Percentiles rank a stretch among this genome's conserved stretches.
Evolutionary conservation across 2,329 filamentous ascomycete genomes (phyloP).

Genomic region (Nakataea oryzae): DNA sequence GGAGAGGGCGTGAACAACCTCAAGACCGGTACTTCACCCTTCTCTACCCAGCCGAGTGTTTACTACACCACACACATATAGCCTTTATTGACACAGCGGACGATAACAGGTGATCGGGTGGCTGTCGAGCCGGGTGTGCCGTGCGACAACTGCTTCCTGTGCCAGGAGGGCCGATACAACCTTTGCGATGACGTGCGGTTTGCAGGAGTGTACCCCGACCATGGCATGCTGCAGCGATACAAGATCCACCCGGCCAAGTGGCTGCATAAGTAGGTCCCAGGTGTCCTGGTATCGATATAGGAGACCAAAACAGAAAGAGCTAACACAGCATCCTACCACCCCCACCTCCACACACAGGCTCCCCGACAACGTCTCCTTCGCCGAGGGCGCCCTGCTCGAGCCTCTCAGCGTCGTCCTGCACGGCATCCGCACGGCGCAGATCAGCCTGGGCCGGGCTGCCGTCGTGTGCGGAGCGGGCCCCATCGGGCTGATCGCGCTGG

Average conservation of each 20-base stretch:
- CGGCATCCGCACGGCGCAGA: slow-evolving; percentile 40
- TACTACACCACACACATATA: too few species aligned
- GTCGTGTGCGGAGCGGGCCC: slow-evolving; percentile 54
- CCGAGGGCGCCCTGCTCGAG: slow-evolving; percentile 52
- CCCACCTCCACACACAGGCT: slow-evolving; percentile 22
- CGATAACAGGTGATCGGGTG: slow-evolving; percentile 44
- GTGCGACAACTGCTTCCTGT: slow-evolving; percentile 50
- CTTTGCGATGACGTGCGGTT: slow-evolving; percentile 53
- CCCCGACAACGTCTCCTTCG: slow-evolving; percentile 43
- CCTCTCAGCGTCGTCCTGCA: slow-evolving; percentile 54
- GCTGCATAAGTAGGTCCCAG: slow-evolving; percentile 25
- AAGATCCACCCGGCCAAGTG: slow-evolving; percentile 52
- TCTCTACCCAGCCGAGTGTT: slow-evolving; percentile 12
- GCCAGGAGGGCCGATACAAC: slow-evolving; percentile 50
- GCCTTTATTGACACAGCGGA: background rate
- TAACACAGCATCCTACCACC: too few species aligned
- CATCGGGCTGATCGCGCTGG: slow-evolving; percentile 49
- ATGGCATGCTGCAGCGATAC: slow-evolving; percentile 50
- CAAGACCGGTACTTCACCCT: slow-evolving; percentile 20
- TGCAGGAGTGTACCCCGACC: slow-evolving; percentile 49
- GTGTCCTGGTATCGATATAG: background rate
- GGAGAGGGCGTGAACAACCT: slow-evolving; percentile 43
- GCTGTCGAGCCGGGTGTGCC: slow-evolving; percentile 58
- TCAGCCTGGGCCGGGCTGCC: slow-evolving; percentile 42
- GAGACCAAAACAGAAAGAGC: too few species aligned